These are phyloP conservation scores for Cystofilobasidium ferigula DNA, from an alignment of 768 basidiomycete species.

Conservation along the genomic window DNA sequence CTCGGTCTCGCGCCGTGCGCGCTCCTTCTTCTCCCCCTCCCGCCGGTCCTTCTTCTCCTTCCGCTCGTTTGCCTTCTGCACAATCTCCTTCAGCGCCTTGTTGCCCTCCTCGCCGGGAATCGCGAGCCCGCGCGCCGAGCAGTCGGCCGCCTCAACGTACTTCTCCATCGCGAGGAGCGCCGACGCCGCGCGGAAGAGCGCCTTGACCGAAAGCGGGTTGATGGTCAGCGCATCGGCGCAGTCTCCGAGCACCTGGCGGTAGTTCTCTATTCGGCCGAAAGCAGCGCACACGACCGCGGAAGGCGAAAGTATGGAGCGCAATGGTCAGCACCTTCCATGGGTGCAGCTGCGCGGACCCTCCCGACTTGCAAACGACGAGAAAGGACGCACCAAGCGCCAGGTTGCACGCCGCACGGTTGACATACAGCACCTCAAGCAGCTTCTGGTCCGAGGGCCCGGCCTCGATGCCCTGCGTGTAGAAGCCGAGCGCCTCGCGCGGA, in stretches of 20 bases:
- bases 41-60: slow-evolving; percentile 32
- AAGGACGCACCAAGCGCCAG: slow-evolving; percentile 42
- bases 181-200: slow-evolving; percentile 69
- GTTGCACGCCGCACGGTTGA: slow-evolving; percentile 89
- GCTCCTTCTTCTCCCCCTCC: slow-evolving; percentile 27
- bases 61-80: slow-evolving; percentile 46
- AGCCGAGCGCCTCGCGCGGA: slow-evolving; percentile 72
- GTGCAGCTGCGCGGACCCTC: slow-evolving; percentile 32
- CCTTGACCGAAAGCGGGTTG: slow-evolving; percentile 64
- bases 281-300: slow-evolving; percentile 10
- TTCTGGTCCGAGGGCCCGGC: slow-evolving; percentile 64
- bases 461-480: slow-evolving; percentile 83
- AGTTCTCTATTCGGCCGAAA: slow-evolving; percentile 54
- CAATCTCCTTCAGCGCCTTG: slow-evolving; percentile 25
- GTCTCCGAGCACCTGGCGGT: slow-evolving; percentile 73
- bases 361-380: slow-evolving; percentile 45
- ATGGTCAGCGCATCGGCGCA: slow-evolving; percentile 58
- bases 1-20: slow-evolving; percentile 37
- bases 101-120: slow-evolving; percentile 45
- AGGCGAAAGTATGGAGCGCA: neutral
- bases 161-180: slow-evolving; percentile 65
- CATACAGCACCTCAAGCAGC: slow-evolving; percentile 50
- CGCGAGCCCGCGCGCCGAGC: slow-evolving; percentile 56
- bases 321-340: neutral
- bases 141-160: slow-evolving; percentile 71